phyloP scores from a whole-genome alignment of 805 yeast genomes.

The Candida oleophila region DNA sequence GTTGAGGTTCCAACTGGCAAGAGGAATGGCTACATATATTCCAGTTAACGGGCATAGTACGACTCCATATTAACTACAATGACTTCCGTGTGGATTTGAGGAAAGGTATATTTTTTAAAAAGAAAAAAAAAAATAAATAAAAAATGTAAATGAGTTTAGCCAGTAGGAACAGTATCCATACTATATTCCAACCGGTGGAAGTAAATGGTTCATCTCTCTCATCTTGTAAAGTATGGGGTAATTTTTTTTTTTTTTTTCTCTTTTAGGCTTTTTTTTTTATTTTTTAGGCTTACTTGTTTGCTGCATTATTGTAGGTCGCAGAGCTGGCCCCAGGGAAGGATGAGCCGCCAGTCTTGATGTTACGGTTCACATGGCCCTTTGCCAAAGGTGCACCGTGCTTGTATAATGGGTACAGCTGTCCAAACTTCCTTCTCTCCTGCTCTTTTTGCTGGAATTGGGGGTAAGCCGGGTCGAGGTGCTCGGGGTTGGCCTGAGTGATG shows the following conservation, averaged over 20 bases:
- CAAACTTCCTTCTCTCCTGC: conserved; percentile 25
- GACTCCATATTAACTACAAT: too few species aligned
- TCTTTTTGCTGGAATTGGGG: conserved; percentile 32
- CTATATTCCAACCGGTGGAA: too few species aligned
- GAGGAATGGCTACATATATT: too few species aligned
- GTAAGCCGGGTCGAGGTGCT: conserved; percentile 36
- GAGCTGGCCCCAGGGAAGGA: conserved; percentile 40
- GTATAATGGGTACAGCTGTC: conserved; percentile 17
- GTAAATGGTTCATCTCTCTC: too few species aligned
- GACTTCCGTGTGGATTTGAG: too few species aligned
- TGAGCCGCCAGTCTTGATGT: conserved; percentile 23
- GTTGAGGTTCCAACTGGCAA: too few species aligned
- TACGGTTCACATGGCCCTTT: conserved; percentile 20
- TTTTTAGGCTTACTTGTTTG: conserved; percentile 25
- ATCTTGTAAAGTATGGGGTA: too few species aligned
- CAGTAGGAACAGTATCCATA: background rate
- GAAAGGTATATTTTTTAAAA: too few species aligned
- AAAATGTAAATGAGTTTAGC: background rate
- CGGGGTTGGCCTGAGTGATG: conserved; percentile 36
- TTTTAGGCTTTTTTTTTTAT: too few species aligned
- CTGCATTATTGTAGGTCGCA: conserved; percentile 35
- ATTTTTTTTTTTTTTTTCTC: background rate
- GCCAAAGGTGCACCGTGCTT: conserved; percentile 37
- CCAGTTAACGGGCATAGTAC: too few species aligned
- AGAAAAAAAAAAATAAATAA: too few species aligned